Evolutionary conservation across 2,329 filamentous ascomycete species (phyloP).

Genomic region (Fusarium sp.): DNA sequence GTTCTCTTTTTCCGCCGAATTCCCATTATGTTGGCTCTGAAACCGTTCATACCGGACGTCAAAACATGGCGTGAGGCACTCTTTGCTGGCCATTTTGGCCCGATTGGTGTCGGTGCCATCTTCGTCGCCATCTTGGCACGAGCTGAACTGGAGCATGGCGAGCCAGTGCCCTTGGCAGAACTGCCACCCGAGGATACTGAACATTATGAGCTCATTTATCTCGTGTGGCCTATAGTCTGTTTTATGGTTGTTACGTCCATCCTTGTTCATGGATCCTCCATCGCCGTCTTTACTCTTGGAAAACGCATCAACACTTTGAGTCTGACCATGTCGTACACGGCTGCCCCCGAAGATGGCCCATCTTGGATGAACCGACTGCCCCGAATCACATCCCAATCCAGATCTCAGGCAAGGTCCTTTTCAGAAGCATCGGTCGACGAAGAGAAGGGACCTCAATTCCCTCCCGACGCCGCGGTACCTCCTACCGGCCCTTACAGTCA

Average conservation of each 20-base stretch:
- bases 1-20: conserved; percentile 97
- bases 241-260: conserved; percentile 97
- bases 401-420: conserved; percentile 88
- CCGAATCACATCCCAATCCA: conserved; percentile 74
- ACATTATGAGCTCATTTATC: conserved; percentile 79
- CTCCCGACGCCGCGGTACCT: conserved; percentile 80
- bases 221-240: conserved; percentile 96
- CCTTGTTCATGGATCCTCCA: conserved; percentile 95
- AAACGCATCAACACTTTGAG: conserved; percentile 98
- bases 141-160: conserved; percentile 86
- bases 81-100: conserved; percentile 97
- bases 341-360: conserved; percentile 87
- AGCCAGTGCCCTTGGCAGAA: conserved; percentile 79
- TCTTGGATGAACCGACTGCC: conserved; percentile 97
- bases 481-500: conserved; percentile 67
- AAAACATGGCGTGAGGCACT: conserved; percentile 98
- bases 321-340: conserved; percentile 96
- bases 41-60: conserved; percentile 94
- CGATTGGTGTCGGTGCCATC: conserved; percentile 96
- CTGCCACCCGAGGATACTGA: conserved; percentile 69
- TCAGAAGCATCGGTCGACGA: conserved; percentile 82
- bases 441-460: conserved; percentile 71
- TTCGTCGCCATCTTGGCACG: conserved; percentile 94
- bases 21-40: conserved; percentile 91
- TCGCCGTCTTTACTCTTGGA: conserved; percentile 96